phyloP scores from a whole-genome alignment of 2,329 filamentous ascomycete species.

The Davidsoniella australis region DNA sequence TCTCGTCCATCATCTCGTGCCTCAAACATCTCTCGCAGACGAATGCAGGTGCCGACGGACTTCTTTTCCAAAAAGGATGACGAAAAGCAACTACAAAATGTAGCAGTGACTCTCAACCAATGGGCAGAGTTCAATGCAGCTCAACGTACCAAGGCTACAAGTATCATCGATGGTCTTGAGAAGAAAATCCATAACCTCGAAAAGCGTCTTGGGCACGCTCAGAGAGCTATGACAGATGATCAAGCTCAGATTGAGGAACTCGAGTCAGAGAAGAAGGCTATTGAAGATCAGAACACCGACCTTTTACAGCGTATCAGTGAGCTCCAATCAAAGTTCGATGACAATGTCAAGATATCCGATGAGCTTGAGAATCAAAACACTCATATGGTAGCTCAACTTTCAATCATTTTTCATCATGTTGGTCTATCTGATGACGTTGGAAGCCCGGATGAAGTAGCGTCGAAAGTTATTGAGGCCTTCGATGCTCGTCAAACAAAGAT shows the following conservation, averaged over 20 bases:
- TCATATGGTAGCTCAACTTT: neutral
- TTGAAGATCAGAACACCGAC: neutral
- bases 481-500: too few species aligned
- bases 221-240: neutral
- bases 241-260: slow-evolving; percentile 4
- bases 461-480: too few species aligned
- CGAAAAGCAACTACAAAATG: slow-evolving; percentile 10
- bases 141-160: slow-evolving; percentile 6
- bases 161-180: slow-evolving; percentile 6
- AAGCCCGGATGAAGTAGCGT: too few species aligned
- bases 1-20: slow-evolving; percentile 9
- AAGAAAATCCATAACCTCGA: slow-evolving; percentile 7
- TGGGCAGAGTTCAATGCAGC: slow-evolving; percentile 10
- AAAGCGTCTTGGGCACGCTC: slow-evolving; percentile 1
- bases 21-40: slow-evolving; percentile 12
- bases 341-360: neutral
- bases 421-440: too few species aligned
- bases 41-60: slow-evolving; percentile 5
- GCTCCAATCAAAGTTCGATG: too few species aligned
- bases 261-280: slow-evolving; percentile 1
- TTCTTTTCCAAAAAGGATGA: slow-evolving; percentile 9
- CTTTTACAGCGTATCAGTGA: neutral
- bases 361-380: neutral
- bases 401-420: too few species aligned
- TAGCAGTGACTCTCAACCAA: slow-evolving; percentile 9